phyloP scores from a whole-genome alignment of 2,329 filamentous ascomycete species.

The Colletotrichum sp. region DNA sequence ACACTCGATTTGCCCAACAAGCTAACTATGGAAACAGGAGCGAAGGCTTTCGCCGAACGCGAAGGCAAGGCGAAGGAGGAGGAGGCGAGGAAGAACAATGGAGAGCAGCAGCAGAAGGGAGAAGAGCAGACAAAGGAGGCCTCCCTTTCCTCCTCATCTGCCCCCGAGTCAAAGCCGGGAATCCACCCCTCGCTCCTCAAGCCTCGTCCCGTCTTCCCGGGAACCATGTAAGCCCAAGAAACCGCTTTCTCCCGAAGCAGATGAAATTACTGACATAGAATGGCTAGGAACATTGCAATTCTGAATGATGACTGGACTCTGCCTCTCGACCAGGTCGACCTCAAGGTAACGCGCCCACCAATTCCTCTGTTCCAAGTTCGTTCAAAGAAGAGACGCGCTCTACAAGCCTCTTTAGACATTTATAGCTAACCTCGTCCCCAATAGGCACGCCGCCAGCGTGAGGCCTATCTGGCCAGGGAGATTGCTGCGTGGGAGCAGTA shows the following conservation, averaged over 20 bases:
- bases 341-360: background rate
- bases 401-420: background rate
- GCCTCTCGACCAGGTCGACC: background rate
- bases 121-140: background rate
- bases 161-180: fast-evolving
- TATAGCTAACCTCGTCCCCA: fast-evolving
- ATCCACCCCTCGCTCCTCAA: fast-evolving
- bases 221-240: background rate
- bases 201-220: background rate
- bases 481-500: background rate
- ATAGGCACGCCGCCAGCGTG: background rate
- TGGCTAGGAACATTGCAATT: background rate
- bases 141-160: fast-evolving
- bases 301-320: background rate
- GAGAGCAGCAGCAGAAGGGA: background rate
- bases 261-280: background rate
- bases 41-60: background rate
- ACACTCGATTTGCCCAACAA: fast-evolving
- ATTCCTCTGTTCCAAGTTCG: background rate
- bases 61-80: background rate
- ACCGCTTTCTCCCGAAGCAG: fast-evolving
- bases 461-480: background rate
- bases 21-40: background rate
- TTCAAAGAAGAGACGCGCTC: background rate
- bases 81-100: background rate